phyloP scores from a whole-genome alignment of 345 rosid species.

The Eucalyptus melliodora region DNA sequence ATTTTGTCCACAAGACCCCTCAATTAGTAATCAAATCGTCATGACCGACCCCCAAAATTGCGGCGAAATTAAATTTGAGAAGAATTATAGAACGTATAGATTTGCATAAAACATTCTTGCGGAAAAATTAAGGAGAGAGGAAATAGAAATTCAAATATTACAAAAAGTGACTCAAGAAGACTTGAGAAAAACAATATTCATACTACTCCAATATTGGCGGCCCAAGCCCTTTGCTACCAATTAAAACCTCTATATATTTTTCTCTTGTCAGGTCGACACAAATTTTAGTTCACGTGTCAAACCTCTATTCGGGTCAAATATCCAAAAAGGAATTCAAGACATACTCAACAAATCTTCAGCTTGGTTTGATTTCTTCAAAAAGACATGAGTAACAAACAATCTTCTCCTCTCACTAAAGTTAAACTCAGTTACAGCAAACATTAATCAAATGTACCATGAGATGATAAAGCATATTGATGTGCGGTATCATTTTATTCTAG shows the following conservation, averaged over 20 bases:
- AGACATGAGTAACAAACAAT: not conserved
- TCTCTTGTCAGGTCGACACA: not conserved
- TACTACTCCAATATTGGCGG: no score
- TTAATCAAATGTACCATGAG: no score
- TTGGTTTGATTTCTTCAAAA: not conserved
- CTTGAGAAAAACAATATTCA: no score
- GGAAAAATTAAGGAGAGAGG: no score
- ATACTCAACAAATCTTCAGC: not conserved
- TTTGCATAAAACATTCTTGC: not conserved
- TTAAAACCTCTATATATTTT: not conserved
- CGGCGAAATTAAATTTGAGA: no score
- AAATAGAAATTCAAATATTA: no score
- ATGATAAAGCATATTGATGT: no score
- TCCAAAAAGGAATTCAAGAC: accelerated
- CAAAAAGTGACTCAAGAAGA: not conserved
- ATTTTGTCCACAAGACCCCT: not conserved
- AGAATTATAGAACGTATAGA: no score
- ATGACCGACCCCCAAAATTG: not conserved
- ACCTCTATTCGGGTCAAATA: not conserved
- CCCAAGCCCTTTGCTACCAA: no score
- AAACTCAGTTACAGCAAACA: not conserved
- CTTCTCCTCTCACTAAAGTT: not conserved
- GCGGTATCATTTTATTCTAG: no score
- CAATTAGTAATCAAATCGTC: not conserved
- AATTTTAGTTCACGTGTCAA: no score